Base-by-base conservation (phyloP, 176 grass and related monocot genomes). In the Canna indica region DNA sequence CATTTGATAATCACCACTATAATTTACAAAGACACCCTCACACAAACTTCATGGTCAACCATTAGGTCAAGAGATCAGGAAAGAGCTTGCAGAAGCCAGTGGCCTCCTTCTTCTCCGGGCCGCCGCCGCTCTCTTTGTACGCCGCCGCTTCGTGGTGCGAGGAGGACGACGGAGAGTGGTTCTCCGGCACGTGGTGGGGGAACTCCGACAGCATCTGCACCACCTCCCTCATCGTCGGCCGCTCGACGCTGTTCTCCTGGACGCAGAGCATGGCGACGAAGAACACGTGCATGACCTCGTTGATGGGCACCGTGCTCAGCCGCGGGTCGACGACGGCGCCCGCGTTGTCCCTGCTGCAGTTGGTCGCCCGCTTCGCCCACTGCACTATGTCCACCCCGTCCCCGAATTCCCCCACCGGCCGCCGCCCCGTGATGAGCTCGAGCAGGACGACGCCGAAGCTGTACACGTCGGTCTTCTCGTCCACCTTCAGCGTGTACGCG, bases 331-430 rank as follows among this genome's bases (percentile, higher is more conserved):
- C 34, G 26, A 99, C 78, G 8, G 25, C 58, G 25, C 82, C 41
- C 54, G 85, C 90, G n/a, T 52, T 73, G 25, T 93, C 94, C 9
- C 86, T 68, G 0, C 70, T 80, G 1, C 94, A 85, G 0, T 56
- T 83, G 0, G 94, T 99, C 56, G 44, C n/a, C 33, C 75, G 77
- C 70, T 59, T 88, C 0, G 90, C 73, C 94, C 94, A 99, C 63
- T 99, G 94, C n/a, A 99, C 94, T 53, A 99, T 93, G 73, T 99
- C 94, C 7, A 99, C 94, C 0, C 94, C 94, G 5, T 99, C 87
- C 0, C 94, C 94, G 48, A 99, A 99, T 27, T 86, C 94, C 0
- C 90, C 94, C 8, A 99, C 94, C 0, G 94, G 90, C 0, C 90
- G 85, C 1, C 79, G 67, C 0, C 94, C 90, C 0, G 94, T 90